Base-by-base conservation (phyloP, 768 basidiomycete species). In the Gautieria morchelliformis region DNA sequence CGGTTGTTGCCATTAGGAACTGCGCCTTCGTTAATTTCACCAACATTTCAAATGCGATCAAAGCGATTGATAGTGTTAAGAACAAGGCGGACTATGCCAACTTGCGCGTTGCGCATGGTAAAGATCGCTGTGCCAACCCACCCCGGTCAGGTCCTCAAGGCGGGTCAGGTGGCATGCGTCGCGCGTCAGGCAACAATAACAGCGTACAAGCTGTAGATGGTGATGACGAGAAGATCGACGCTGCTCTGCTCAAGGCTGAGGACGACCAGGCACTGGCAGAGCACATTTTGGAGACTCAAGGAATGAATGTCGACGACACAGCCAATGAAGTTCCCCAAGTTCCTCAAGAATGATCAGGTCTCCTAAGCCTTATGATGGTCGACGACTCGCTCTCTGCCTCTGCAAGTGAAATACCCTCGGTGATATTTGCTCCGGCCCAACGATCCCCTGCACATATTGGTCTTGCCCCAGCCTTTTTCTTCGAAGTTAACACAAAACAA, bases 21-120 rank as follows among this genome's bases (percentile, higher is more conserved):
- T 94, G 93, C 68, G 92, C 91, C 32, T 99, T 93, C 67, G 87
- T 93, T 65, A 96, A 95, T 75, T 95, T 93, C 63, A 95, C 93
- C 35, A 93, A 93, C 73, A 83, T 96, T 63, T 84, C 86, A 52
- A 94, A 94, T 66, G 93, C 93, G 12, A 93, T 93, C 77, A 97
- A 97, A 75, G 93, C 95, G n/a, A 94, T 98, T 65, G 95, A 98
- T 58, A 87, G 85, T 8, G 81, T 96, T 71, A 95, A 95, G 80
- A 82, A 78, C 66, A 89, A 92, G 67, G 82, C 90, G 1, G 94
- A 97, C 67, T 98, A 98, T 67, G 76, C 82, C 17, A 85, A 85
- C 69, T 73, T 97, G 62, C 86, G 92, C 41, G 89, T 99, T 58
- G 87, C 93, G 15, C 93, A 94, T 70, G 93, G 94, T 59, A 97